phyloP scores from a whole-genome alignment of 2,329 filamentous ascomycete species.

The Helicocarpus griseus region DNA sequence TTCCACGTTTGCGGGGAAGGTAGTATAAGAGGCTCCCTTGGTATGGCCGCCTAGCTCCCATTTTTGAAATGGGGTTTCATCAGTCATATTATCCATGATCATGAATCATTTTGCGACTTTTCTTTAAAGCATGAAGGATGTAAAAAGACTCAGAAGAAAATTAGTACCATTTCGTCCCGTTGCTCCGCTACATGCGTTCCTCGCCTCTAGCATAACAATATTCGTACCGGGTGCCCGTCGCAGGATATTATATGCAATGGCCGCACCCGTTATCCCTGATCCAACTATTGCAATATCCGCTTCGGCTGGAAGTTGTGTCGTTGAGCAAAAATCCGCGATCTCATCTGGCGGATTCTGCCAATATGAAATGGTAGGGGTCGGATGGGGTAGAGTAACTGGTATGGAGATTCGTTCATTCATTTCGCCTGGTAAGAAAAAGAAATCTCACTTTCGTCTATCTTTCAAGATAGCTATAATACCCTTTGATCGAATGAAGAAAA shows the following conservation, averaged over 20 bases:
- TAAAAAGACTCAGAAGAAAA: background rate
- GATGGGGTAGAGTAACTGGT: constrained; percentile 15
- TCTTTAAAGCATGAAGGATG: background rate
- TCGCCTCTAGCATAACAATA: constrained; percentile 34
- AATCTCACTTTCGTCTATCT: background rate
- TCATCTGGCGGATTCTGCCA: constrained; percentile 27
- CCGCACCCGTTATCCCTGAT: constrained; percentile 30
- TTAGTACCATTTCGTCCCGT: constrained; percentile 12
- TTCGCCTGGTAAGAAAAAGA: background rate
- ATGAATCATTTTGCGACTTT: no score
- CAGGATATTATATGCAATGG: constrained; percentile 23
- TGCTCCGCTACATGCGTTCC: constrained; percentile 14
- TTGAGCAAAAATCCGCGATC: constrained; percentile 17
- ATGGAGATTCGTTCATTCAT: constrained; percentile 12
- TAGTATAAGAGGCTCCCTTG: constrained; percentile 42
- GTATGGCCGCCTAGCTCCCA: constrained; percentile 36
- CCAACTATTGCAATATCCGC: constrained; percentile 29
- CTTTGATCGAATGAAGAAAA: no score
- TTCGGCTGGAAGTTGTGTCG: constrained; percentile 15
- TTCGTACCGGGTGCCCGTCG: constrained; percentile 13
- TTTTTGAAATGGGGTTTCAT: background rate
- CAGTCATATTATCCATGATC: background rate
- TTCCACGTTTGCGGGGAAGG: constrained; percentile 40
- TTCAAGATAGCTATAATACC: no score
- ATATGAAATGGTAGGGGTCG: constrained; percentile 20